Evolutionary conservation across 208 protist genomes (phyloP).

Genomic region (Crithidia bombi): DNA sequence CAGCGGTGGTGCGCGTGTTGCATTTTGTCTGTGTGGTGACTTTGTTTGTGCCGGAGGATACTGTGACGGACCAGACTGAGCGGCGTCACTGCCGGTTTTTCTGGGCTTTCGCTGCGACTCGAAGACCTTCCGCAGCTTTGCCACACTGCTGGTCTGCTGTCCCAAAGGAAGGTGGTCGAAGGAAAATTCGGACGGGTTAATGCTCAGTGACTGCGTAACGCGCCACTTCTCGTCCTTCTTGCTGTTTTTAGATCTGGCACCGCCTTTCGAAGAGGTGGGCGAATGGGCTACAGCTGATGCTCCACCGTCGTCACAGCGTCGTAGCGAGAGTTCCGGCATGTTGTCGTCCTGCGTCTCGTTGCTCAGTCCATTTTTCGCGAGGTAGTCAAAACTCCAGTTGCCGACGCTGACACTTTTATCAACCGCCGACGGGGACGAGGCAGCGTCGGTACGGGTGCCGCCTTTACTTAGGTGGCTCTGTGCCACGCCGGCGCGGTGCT

Average conservation of each 20-base stretch:
- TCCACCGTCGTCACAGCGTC: too few species aligned
- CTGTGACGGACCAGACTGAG: neutral
- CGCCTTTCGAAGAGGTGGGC: neutral
- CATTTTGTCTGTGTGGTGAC: neutral
- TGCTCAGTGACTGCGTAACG: conserved; percentile 28
- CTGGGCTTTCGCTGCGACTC: conserved; percentile 9
- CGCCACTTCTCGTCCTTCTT: conserved; percentile 1
- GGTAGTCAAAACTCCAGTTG: neutral
- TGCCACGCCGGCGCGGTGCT: neutral
- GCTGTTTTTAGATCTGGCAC: neutral
- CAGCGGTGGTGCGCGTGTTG: neutral
- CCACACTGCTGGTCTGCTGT: conserved; percentile 18
- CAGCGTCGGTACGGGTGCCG: neutral
- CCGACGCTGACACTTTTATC: conserved; percentile 2
- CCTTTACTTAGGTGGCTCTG: neutral
- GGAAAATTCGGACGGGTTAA: conserved; percentile 16
- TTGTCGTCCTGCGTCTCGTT: neutral
- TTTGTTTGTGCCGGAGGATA: neutral
- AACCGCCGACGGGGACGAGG: neutral
- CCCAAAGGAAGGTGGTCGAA: conserved; percentile 21
- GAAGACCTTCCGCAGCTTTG: conserved; percentile 19
- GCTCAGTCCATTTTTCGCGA: neutral
- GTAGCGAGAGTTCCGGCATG: neutral
- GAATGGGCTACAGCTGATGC: too few species aligned
- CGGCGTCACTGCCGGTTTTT: neutral